phyloP scores from a whole-genome alignment of 495 filamentous ascomycete species.

The Aspergillus homomorphus region DNA sequence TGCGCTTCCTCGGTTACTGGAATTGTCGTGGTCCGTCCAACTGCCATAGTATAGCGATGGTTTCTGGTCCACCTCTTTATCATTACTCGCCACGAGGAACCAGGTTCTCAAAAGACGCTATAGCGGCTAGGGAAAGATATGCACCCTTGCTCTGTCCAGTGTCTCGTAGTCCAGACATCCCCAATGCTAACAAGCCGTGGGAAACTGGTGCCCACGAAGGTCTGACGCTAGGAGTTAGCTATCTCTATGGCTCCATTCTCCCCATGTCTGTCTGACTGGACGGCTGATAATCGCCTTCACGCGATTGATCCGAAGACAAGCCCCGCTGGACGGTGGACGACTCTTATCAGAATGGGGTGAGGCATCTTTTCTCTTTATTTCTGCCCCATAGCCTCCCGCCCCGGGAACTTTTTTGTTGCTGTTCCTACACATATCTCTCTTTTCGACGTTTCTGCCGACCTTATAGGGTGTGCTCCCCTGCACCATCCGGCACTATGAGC shows the following conservation, averaged over 20 bases:
- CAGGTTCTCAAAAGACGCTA: neutral
- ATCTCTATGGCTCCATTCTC: neutral
- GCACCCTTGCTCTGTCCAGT: neutral
- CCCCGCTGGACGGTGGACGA: neutral
- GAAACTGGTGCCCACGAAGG: neutral
- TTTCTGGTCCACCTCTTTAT: neutral
- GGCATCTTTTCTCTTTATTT: neutral
- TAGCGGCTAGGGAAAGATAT: neutral
- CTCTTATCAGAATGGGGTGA: neutral
- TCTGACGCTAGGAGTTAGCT: neutral
- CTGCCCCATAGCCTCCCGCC: neutral
- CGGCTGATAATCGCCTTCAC: neutral
- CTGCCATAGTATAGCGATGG: neutral
- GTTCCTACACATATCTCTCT: neutral
- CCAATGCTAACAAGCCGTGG: neutral
- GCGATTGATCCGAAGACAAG: neutral
- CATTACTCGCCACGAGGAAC: neutral
- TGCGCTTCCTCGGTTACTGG: neutral
- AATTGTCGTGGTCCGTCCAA: neutral
- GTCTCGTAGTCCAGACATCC: no score
- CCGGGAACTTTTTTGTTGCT: neutral
- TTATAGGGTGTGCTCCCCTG: neutral
- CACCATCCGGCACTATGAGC: slow-evolving; percentile 9
- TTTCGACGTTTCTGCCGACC: neutral
- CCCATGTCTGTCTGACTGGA: neutral